Evolutionary conservation across 768 basidiomycete genomes (phyloP).

Genomic region (Termitomyces sp.): DNA sequence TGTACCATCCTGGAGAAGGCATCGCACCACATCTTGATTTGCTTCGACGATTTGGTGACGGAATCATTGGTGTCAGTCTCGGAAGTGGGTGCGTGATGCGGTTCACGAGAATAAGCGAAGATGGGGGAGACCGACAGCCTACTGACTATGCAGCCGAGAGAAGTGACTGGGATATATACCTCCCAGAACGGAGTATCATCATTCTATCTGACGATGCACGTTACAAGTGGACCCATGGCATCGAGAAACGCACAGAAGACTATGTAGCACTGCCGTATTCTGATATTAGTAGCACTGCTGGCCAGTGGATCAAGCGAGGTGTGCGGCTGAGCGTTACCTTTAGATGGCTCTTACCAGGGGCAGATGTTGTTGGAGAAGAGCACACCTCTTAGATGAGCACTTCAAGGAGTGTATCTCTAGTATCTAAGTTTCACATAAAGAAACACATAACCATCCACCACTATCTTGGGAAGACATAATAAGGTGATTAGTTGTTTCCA

Average conservation of each 20-base stretch:
- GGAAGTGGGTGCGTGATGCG: slow-evolving; percentile 78
- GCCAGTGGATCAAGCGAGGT: slow-evolving; percentile 43
- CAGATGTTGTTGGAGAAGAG: slow-evolving; percentile 62
- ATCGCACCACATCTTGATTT: slow-evolving; percentile 89
- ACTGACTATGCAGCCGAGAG: slow-evolving; percentile 7
- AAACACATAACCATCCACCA: background rate
- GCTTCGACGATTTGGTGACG: slow-evolving; percentile 77
- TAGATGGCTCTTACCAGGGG: slow-evolving; percentile 81
- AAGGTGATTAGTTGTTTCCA: no score
- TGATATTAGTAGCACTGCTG: slow-evolving; percentile 14
- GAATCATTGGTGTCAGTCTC: slow-evolving; percentile 84
- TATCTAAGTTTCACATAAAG: background rate
- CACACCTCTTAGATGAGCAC: background rate
- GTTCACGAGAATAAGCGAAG: slow-evolving; percentile 36
- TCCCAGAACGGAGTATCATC: slow-evolving; percentile 72
- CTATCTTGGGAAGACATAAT: no score
- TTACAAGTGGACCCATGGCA: slow-evolving; percentile 87
- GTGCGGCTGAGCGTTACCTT: slow-evolving; percentile 78
- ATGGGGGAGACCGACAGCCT: background rate
- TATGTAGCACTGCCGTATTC: slow-evolving; percentile 35
- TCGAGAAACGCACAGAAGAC: slow-evolving; percentile 57
- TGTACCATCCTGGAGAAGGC: slow-evolving; percentile 86
- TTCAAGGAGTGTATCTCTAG: background rate
- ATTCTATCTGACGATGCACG: slow-evolving; percentile 78
- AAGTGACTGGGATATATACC: slow-evolving; percentile 48